Percentiles rank a stretch among this genome's conserved stretches.
Evolutionary conservation across 192 early-diverging fungal species (phyloP).

Genomic region (Geranomyces michiganensis): DNA sequence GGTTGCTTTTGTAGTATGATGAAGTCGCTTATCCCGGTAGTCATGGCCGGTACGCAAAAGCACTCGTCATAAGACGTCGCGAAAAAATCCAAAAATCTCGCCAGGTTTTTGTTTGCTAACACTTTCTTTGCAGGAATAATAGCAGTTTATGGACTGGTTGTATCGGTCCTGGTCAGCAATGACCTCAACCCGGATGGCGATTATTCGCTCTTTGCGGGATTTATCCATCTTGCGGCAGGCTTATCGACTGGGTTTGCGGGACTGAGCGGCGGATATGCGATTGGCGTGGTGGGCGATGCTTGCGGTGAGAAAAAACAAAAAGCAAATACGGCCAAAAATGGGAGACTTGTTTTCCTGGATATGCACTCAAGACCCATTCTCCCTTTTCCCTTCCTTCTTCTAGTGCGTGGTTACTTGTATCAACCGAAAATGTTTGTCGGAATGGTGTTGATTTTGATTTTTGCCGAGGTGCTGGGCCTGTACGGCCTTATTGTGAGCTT

Average conservation of each 20-base stretch:
- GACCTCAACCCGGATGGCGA: constrained; percentile 40
- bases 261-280: constrained; percentile 94
- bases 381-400: background rate
- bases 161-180: constrained; percentile 80
- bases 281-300: constrained; percentile 96
- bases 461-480: constrained; percentile 91
- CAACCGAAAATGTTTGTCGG: constrained; percentile 50
- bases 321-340: background rate
- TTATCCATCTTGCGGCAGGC: constrained; percentile 94
- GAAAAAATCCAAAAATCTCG: constrained; percentile 21
- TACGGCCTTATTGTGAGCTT: constrained; percentile 87
- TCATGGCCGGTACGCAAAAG: constrained; percentile 68
- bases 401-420: constrained; percentile 69
- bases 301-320: constrained; percentile 45
- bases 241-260: constrained; percentile 90
- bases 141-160: constrained; percentile 97
- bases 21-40: constrained; percentile 84
- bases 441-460: constrained; percentile 95
- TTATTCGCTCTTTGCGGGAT: constrained; percentile 70
- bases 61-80: background rate
- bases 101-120: too few species aligned
- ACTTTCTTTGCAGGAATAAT: constrained; percentile 80
- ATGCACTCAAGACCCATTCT: background rate
- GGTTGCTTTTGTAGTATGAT: constrained; percentile 44
- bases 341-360: background rate